phyloP scores from a whole-genome alignment of 495 filamentous ascomycete genomes.

The Bacidia rubella region DNA sequence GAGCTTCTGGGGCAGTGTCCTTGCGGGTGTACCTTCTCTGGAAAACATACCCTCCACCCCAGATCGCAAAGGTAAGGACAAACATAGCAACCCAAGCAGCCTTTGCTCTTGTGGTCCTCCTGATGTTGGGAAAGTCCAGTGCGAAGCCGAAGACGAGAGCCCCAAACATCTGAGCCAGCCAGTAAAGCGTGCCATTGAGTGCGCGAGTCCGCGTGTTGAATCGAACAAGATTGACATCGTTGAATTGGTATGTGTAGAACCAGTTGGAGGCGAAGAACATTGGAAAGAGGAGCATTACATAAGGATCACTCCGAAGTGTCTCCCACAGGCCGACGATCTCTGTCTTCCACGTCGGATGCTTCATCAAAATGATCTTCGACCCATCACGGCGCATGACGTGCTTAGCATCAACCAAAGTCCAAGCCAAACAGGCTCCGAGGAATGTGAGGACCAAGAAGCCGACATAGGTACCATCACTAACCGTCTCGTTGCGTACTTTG shows the following conservation, averaged over 20 bases:
- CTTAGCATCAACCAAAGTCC: conserved; percentile 61
- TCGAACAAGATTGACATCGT: conserved; percentile 22
- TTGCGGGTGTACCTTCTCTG: conserved; percentile 50
- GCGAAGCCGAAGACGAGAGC: conserved; percentile 65
- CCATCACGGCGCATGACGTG: conserved; percentile 65
- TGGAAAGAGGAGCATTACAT: conserved; percentile 74
- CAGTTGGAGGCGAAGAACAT: conserved; percentile 54
- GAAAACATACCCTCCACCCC: conserved; percentile 79
- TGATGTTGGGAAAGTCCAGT: conserved; percentile 50
- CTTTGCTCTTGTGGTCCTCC: conserved; percentile 65
- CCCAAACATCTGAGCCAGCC: conserved; percentile 74
- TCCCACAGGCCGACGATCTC: conserved; percentile 42
- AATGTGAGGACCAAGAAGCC: conserved; percentile 84
- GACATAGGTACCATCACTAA: conserved; percentile 78
- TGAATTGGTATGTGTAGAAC: conserved; percentile 41
- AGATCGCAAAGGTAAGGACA: conserved; percentile 64
- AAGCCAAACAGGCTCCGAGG: conserved; percentile 56
- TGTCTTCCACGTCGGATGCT: conserved; percentile 67
- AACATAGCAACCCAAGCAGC: conserved; percentile 51
- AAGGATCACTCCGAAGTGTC: conserved; percentile 56
- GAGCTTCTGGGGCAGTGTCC: conserved; percentile 21
- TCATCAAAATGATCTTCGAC: conserved; percentile 70
- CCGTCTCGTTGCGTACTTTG: conserved; percentile 37
- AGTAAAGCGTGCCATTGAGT: conserved; percentile 78
- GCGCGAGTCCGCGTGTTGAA: conserved; percentile 36